Evolutionary conservation across 768 basidiomycete species (phyloP).

Genomic region (Favolaschia claudopus): DNA sequence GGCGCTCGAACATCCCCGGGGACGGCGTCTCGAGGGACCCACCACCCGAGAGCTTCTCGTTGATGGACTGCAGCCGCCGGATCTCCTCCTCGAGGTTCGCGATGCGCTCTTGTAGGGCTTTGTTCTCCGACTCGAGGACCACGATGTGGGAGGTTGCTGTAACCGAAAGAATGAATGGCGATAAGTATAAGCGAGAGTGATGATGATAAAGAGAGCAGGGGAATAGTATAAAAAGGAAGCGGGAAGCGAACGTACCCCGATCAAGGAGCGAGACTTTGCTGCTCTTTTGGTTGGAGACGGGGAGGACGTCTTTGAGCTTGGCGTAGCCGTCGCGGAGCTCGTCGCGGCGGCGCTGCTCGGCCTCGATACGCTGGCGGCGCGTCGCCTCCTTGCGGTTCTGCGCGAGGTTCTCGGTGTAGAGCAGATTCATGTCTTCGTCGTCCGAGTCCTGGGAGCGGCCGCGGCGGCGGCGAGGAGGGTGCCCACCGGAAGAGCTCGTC

Average conservation of each 20-base stretch:
- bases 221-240: constrained; percentile 9
- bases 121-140: constrained; percentile 74
- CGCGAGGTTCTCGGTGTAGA: constrained; percentile 75
- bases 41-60: constrained; percentile 87
- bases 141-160: constrained; percentile 84
- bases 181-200: not conserved
- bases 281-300: constrained; percentile 88
- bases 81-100: constrained; percentile 73
- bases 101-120: constrained; percentile 75
- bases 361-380: constrained; percentile 83
- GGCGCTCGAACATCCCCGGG: constrained; percentile 57
- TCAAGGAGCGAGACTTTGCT: constrained; percentile 91
- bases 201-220: constrained; percentile 14
- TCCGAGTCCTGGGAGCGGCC: constrained; percentile 80
- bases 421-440: constrained; percentile 75
- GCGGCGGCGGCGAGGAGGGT: constrained; percentile 72
- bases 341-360: constrained; percentile 88
- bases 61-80: constrained; percentile 71
- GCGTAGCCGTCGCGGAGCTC: constrained; percentile 92
- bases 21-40: constrained; percentile 64
- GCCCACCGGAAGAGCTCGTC: constrained; percentile 73
- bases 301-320: constrained; percentile 86
- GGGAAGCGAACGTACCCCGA: constrained; percentile 65
- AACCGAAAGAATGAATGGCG: constrained; percentile 7
- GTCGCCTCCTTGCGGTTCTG: constrained; percentile 86